These are phyloP conservation scores for Apophysomyces trapeziformis DNA, from an alignment of 371 early-diverging fungal genomes.

Conservation along the genomic window DNA sequence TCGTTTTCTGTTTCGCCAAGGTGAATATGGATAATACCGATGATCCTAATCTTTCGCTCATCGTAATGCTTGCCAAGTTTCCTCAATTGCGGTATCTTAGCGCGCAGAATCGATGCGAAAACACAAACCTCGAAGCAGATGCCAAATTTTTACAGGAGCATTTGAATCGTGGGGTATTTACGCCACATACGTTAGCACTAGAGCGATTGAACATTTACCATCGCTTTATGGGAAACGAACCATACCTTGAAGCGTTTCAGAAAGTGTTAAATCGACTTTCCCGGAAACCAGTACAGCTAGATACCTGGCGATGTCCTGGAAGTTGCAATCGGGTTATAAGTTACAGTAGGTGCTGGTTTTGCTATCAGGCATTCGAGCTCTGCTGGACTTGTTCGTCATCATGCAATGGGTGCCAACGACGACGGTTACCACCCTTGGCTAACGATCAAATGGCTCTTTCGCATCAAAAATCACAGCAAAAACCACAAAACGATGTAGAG, in stretches of 20 bases:
- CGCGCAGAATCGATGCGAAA: conserved; percentile 39
- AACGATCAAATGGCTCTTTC: conserved; percentile 32
- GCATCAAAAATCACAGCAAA: neutral
- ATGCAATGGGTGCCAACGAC: conserved; percentile 34
- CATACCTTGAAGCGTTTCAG: conserved; percentile 35
- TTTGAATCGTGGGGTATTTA: conserved; percentile 28
- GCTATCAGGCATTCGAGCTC: conserved; percentile 28
- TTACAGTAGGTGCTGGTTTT: conserved; percentile 33
- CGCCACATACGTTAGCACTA: conserved; percentile 27
- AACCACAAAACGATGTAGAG: conserved; percentile 2
- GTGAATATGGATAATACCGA: conserved; percentile 48
- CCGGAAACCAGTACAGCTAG: conserved; percentile 32
- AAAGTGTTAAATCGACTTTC: conserved; percentile 40
- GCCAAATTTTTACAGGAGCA: conserved; percentile 45
- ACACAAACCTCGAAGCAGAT: conserved; percentile 42
- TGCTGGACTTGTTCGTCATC: conserved; percentile 38
- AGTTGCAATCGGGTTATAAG: conserved; percentile 14
- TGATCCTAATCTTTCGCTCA: conserved; percentile 41
- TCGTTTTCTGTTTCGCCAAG: conserved; percentile 15
- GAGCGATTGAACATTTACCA: conserved; percentile 40
- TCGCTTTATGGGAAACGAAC: conserved; percentile 41
- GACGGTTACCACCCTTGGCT: conserved; percentile 40
- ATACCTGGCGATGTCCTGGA: conserved; percentile 33
- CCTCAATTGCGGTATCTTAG: conserved; percentile 36
- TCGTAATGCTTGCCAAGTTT: conserved; percentile 54